phyloP scores from a whole-genome alignment of 176 grass and related monocot genomes.

The Pontederia paniculata region DNA sequence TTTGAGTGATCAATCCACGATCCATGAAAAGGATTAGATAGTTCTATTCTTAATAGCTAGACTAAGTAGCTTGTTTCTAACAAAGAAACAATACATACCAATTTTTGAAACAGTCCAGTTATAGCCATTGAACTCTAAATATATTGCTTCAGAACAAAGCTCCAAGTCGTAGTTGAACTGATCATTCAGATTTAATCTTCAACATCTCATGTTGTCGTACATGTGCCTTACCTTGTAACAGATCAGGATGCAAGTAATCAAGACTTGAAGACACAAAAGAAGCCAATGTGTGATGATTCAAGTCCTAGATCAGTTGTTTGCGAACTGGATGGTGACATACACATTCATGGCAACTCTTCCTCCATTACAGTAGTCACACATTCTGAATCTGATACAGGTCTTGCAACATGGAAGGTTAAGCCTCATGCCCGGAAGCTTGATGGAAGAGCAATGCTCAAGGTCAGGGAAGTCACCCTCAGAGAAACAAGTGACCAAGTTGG shows the following conservation, averaged over 20 bases:
- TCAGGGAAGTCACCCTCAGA: background rate
- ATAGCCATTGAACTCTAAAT: too few relatives aligned
- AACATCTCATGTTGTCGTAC: background rate
- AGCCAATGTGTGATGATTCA: background rate
- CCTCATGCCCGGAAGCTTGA: background rate
- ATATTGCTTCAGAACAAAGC: too few relatives aligned
- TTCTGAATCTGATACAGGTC: background rate
- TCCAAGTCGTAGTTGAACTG: too few relatives aligned
- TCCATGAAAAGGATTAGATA: too few relatives aligned
- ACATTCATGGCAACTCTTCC: slow-evolving; percentile 2
- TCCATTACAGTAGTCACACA: background rate
- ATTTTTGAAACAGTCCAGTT: too few relatives aligned
- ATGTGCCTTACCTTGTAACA: too few relatives aligned
- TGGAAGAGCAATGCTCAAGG: background rate
- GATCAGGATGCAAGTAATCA: background rate
- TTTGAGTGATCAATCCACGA: too few relatives aligned
- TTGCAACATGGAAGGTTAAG: background rate
- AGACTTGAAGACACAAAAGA: background rate
- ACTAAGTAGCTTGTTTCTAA: too few relatives aligned
- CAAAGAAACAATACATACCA: too few relatives aligned
- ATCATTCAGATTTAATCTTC: too few relatives aligned
- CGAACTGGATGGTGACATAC: background rate
- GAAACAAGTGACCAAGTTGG: background rate
- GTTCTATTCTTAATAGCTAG: too few relatives aligned
- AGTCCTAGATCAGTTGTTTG: background rate